Evolutionary conservation across 768 basidiomycete species (phyloP), one percentile per base, ranked within the genome.

Genomic region (Butyriboletus loyo): DNA sequence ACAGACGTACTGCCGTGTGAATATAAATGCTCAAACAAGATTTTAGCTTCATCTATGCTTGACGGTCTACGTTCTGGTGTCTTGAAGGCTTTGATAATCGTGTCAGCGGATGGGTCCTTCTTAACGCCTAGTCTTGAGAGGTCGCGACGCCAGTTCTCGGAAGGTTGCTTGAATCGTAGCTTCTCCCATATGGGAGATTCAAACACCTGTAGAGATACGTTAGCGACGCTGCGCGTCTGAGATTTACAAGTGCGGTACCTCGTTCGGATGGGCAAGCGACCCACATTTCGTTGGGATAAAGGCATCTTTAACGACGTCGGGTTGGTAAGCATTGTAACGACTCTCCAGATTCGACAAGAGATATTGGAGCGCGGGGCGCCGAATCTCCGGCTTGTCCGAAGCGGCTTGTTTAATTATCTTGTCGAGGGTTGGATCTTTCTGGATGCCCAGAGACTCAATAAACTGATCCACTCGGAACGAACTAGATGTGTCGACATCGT

Each of bases 261-360:
- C 54, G 24, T 57, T 49, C 17, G 27, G 44, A 39, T 49, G 13
- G 6, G 50, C 54, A 42, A 52, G 54, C 1, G 39, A 34, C 13
- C 36, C 49, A 2, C 11, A 0, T 30, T 61, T 38, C 7, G 59
- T 60, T 11, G 58, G 58, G 17, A 59, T 59, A 17, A 60, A 59
- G n/a, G 53, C 42, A 14, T 42, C 8, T 11, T 52, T 4, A 1
- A 43, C 42, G 10, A 60, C 4, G 0, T 57, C 50, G 2, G 54
- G 22, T 35, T 52, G 49, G 47, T 61, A 61, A 36, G n/a, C 40
- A 27, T n/a, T 15, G 43, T 60, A 61, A n/a, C 0, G 46, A 22
- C 35, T 36, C 7, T 46, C 54, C 4, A 60, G 43, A 43, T 60
- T 46, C 13, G 17, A 42, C 32, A 61, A 39, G 46, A 61, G 44